Conservation (phyloP, 2,329 filamentous ascomycete genomes). For the Penicillium freii region DNA sequence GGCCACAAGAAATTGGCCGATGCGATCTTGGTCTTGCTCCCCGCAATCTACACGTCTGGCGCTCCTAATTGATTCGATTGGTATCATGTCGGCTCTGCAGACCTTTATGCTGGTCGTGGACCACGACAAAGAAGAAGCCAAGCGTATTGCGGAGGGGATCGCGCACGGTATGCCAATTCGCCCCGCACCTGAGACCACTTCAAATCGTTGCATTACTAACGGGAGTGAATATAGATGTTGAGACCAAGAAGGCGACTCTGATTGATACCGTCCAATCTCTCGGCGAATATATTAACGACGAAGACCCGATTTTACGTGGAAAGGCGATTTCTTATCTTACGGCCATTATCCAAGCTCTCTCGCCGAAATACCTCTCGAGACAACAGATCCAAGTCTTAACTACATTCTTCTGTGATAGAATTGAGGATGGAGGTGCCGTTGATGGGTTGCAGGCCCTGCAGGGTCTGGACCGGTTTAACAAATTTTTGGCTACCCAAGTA, state of each 20-base stretch:
- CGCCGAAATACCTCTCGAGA: conserved; percentile 56
- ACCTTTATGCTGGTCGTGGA: conserved; percentile 50
- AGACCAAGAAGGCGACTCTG: conserved; percentile 59
- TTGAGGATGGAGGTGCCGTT: conserved; percentile 62
- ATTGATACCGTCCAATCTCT: conserved; percentile 63
- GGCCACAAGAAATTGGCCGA: conserved; percentile 25
- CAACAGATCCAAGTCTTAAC: conserved; percentile 63
- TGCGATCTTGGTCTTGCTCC: conserved; percentile 11
- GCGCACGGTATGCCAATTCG: conserved; percentile 41
- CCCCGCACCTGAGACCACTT: conserved; percentile 11
- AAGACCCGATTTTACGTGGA: conserved; percentile 59
- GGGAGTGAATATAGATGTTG: conserved; percentile 49
- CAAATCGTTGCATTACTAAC: conserved; percentile 12
- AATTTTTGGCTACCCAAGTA: conserved; percentile 54
- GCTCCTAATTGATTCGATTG: conserved; percentile 17
- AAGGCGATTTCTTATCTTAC: conserved; percentile 53
- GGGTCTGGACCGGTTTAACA: conserved; percentile 59
- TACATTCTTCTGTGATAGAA: conserved; percentile 63
- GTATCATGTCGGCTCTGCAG: conserved; percentile 49
- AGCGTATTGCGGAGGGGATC: conserved; percentile 44
- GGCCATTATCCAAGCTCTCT: conserved; percentile 48
- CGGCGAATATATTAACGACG: conserved; percentile 66
- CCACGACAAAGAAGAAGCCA: conserved; percentile 47
- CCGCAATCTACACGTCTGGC: conserved; percentile 10
- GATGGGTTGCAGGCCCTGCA: conserved; percentile 60